phyloP scores from a whole-genome alignment of 352 stramenopile genomes.

The Globisporangium paroecandrum region DNA sequence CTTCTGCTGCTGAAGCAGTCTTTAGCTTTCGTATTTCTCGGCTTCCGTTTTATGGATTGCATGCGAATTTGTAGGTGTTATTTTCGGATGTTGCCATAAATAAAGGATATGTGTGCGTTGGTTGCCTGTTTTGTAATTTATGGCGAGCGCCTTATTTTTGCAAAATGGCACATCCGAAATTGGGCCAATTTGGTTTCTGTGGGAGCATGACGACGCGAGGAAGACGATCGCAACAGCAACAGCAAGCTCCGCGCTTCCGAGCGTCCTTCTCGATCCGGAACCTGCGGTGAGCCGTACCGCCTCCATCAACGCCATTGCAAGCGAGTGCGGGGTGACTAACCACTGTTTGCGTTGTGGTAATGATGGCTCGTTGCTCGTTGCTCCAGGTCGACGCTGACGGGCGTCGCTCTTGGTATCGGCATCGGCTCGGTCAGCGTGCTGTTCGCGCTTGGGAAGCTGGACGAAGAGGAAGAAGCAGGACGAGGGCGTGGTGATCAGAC shows the following conservation, averaged over 20 bases:
- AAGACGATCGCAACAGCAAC: neutral
- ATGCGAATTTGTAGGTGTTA: no score
- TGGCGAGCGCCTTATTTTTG: no score
- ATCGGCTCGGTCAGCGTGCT: slow-evolving; percentile 49
- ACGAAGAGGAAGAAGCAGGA: slow-evolving; percentile 12
- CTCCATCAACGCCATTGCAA: no score
- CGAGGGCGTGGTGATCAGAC: slow-evolving; percentile 8
- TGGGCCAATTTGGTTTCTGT: neutral
- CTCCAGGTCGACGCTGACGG: slow-evolving; percentile 33
- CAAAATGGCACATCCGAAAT: no score
- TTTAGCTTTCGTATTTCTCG: no score
- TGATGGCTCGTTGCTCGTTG: neutral
- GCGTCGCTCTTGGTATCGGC: slow-evolving; percentile 47
- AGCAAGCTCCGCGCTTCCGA: slow-evolving; percentile 8
- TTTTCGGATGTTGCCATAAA: no score
- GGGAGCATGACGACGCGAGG: neutral
- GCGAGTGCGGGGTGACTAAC: neutral
- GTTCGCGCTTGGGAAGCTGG: slow-evolving; percentile 30
- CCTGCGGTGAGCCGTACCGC: slow-evolving; percentile 8
- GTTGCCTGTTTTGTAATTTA: no score
- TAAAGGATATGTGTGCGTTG: no score
- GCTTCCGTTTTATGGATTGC: no score
- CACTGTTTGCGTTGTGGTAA: neutral
- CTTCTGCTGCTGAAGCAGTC: no score
- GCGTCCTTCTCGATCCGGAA: slow-evolving; percentile 13